Conservation (phyloP, 106 monocot species). For the Phalaenopsis aphrodite region DNA sequence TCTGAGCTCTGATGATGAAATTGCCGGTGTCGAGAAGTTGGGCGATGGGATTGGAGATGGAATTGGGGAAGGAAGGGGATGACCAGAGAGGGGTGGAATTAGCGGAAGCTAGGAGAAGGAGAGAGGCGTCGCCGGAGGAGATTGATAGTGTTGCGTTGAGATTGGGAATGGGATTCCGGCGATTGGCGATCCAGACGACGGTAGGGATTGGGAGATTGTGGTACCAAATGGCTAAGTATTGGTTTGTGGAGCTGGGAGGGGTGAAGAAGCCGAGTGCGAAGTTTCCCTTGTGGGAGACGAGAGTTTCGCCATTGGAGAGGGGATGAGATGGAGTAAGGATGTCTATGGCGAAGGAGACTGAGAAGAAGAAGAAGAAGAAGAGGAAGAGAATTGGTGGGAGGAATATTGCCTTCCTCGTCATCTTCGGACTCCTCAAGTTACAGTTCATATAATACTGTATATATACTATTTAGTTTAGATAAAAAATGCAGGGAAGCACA, state of each 20-base stretch:
- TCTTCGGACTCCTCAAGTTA: too few species aligned
- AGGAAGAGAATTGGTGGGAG: neutral
- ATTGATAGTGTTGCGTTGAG: constrained; percentile 11
- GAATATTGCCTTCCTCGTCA: too few species aligned
- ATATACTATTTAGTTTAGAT: too few species aligned
- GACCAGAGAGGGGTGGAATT: constrained; percentile 17
- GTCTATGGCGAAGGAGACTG: neutral
- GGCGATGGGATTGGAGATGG: neutral
- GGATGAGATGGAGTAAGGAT: constrained; percentile 10
- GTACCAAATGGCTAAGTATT: constrained; percentile 44
- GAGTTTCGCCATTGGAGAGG: constrained; percentile 9
- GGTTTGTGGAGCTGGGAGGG: neutral
- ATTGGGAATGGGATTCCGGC: constrained; percentile 11
- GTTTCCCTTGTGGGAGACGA: constrained; percentile 19
- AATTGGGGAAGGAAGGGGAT: neutral
- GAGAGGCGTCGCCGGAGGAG: constrained; percentile 9
- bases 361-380: neutral
- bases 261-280: constrained; percentile 50
- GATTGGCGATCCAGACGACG: constrained; percentile 34
- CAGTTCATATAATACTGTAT: too few species aligned
- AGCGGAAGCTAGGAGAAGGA: neutral
- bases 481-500: too few species aligned
- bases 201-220: constrained; percentile 5
- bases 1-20: constrained; percentile 9
- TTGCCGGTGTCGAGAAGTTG: constrained; percentile 45